Evolutionary conservation across 495 filamentous ascomycete species (phyloP).

Genomic region (Corynascus novoguineensis): DNA sequence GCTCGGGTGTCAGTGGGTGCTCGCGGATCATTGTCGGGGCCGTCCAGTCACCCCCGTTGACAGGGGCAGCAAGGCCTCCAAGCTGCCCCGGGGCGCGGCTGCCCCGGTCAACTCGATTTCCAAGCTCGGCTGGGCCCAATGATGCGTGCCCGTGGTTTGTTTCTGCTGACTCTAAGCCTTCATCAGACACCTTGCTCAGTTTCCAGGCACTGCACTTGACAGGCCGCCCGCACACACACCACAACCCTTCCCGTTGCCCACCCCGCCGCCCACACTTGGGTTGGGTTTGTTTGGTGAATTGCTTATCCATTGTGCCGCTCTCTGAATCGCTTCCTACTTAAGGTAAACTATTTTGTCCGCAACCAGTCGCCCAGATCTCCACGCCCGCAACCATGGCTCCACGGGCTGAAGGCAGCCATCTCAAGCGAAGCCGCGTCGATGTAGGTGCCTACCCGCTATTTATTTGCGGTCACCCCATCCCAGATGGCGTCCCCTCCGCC

Average conservation of each 20-base stretch:
- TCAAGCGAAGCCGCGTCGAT: conserved; percentile 48
- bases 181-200: conserved; percentile 9
- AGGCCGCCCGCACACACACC: conserved; percentile 14
- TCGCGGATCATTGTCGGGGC: conserved; percentile 25
- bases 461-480: conserved; percentile 2
- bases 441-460: conserved; percentile 23
- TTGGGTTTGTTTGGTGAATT: conserved; percentile 8
- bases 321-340: conserved; percentile 11
- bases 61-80: neutral
- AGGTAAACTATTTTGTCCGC: conserved; percentile 8
- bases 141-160: neutral
- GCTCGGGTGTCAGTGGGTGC: conserved; percentile 4
- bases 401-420: conserved; percentile 49
- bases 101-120: conserved; percentile 3
- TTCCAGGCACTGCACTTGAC: conserved; percentile 11
- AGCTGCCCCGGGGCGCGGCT: conserved; percentile 1
- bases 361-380: conserved; percentile 2
- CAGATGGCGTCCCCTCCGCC: conserved; percentile 21
- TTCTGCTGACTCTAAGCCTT: conserved; percentile 7
- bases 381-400: conserved; percentile 44
- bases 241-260: neutral
- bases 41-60: neutral
- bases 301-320: conserved; percentile 6
- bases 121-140: conserved; percentile 17
- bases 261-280: neutral